Base-by-base conservation (phyloP, 768 basidiomycete genomes). In the Lyophyllum decastes region DNA sequence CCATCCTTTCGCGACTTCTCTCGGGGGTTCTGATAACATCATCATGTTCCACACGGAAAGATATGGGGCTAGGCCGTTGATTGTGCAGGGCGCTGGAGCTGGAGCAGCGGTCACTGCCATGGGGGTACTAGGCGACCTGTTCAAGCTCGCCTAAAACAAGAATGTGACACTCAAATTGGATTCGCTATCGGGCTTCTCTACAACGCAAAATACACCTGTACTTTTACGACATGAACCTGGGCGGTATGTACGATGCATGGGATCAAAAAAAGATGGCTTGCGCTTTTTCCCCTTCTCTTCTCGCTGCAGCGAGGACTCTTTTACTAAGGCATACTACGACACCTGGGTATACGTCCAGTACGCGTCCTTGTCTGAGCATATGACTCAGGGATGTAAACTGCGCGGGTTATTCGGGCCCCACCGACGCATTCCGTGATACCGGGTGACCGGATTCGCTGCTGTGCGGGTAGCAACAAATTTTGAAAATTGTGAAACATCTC, bases 31-130 rank as follows among this genome's bases (percentile, higher is more conserved):
- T 21, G 97, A 99, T 73, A 98, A 98, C 71, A 98, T 99, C 69
- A 85, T 99, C 70, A 92, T 97, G 80, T 98, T 98, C 84, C 90
- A 94, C 69, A 98, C 96, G 0, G 87, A 91, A 67, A 81, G 97
- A 41, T 99, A 99, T 68, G 87, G 89, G 2, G 82, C 88, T 8
- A 77, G 94, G 41, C 96, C 97, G 1, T 77, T 99, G 55, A 92
- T 98, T 59, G 82, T 99, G 33, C 96, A 98, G 67, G 97, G 97
- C 49, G 89, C 95, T 0, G 97, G 97, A 2, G 97, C 97, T 0
- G 97, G 97, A n/a, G 94, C 94, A 0, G 94, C 90, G 24, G 96
- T 98, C 14, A 99, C 97, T 30, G 97, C 97, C 0, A 98, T 98
- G 94, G 97, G 97, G 8, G 95, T 98, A 16, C 80, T 96, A 62